Percentiles rank a stretch among this genome's conserved stretches.
These are phyloP conservation scores for Lentinula sp. DNA, from an alignment of 768 basidiomycete genomes.

Conservation along the genomic window DNA sequence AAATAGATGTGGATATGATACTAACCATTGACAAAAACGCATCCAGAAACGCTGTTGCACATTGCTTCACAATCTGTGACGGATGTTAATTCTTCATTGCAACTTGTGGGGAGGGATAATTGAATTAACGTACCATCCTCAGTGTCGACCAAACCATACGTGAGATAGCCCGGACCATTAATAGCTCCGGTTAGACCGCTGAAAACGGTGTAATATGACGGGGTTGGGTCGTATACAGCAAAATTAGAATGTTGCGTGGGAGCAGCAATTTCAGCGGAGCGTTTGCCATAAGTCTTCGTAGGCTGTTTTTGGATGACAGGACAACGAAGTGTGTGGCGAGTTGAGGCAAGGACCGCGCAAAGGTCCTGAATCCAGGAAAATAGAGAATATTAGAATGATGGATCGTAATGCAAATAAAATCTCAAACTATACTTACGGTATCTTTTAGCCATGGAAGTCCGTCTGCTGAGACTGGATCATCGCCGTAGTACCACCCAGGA, in stretches of 20 bases:
- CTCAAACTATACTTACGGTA: no score
- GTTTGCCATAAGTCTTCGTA: not conserved
- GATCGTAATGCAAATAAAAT: no score
- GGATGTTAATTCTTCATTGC: slow-evolving; percentile 4
- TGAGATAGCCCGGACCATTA: slow-evolving; percentile 25
- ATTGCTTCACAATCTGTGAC: no score
- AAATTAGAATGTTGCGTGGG: no score
- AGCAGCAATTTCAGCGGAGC: not conserved
- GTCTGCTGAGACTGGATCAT: no score
- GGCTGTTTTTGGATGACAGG: slow-evolving; percentile 6
- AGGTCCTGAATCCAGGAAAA: slow-evolving; percentile 8
- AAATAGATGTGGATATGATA: not conserved
- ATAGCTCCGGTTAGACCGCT: slow-evolving; percentile 22
- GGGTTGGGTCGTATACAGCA: not conserved
- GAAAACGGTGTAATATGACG: slow-evolving; percentile 7
- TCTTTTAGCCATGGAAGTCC: no score
- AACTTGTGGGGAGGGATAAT: slow-evolving; percentile 23
- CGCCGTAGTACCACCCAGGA: no score
- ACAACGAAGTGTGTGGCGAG: slow-evolving; percentile 19
- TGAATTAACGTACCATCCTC: slow-evolving; percentile 15
- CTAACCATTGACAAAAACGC: slow-evolving; percentile 26
- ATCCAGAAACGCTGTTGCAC: slow-evolving; percentile 17
- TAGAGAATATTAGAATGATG: no score
- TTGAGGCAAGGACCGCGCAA: slow-evolving; percentile 16
- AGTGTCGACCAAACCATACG: slow-evolving; percentile 28